Percentiles rank a stretch among this genome's conserved stretches.
Conservation (phyloP, 2,329 filamentous ascomycete genomes). For the Cordyceps javanica region DNA sequence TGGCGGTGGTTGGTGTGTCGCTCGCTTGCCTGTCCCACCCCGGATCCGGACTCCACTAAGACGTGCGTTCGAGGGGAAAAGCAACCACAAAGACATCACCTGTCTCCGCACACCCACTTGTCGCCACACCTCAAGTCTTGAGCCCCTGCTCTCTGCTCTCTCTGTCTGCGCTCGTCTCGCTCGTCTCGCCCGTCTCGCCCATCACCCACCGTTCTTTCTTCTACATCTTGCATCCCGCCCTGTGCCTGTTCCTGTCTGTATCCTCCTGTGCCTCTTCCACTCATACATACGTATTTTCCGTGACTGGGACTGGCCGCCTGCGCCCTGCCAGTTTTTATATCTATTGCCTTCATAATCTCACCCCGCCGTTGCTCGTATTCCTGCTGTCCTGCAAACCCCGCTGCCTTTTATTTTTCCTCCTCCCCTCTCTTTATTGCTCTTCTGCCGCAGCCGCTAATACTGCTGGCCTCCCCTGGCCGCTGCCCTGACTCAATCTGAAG, state of each 20-base stretch:
- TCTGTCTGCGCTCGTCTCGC: not conserved
- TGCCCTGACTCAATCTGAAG: constrained; percentile 9
- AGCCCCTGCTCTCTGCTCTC: constrained; percentile 6
- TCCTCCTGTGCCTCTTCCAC: constrained; percentile 1
- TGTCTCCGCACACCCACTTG: constrained; percentile 19
- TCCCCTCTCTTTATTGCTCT: not conserved
- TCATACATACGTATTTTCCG: not conserved
- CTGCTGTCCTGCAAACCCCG: not conserved
- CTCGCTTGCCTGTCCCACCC: constrained; percentile 15
- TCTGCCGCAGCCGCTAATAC: constrained; percentile 1
- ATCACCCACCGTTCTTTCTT: not conserved
- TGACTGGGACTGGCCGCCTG: constrained; percentile 4
- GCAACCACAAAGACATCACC: constrained; percentile 28
- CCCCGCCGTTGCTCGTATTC: constrained; percentile 2
- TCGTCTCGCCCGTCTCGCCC: not conserved
- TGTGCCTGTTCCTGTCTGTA: not conserved
- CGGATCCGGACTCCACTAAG: constrained; percentile 31
- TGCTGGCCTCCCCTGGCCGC: constrained; percentile 8
- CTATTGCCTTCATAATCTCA: not conserved
- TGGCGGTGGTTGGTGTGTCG: constrained; percentile 12
- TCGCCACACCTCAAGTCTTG: constrained; percentile 11
- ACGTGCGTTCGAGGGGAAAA: constrained; percentile 26
- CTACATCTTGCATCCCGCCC: constrained; percentile 4
- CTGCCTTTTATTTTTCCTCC: not conserved
- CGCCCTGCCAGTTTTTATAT: not conserved